These are phyloP conservation scores for Asterella californica DNA, from an alignment of 225 moss, liverwort and hornwort species.

Conservation along the genomic window DNA sequence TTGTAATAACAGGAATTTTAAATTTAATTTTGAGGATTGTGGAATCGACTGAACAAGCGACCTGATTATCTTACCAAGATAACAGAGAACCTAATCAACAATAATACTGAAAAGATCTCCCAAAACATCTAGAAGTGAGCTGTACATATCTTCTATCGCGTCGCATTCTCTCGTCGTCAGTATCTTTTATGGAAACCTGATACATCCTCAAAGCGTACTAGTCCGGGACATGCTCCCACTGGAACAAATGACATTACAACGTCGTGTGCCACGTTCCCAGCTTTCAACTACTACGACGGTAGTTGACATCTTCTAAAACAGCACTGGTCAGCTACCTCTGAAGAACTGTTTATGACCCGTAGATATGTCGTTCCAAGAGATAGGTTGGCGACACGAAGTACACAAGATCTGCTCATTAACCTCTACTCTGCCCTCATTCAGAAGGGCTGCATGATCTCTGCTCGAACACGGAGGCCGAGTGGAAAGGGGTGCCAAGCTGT, in stretches of 20 bases:
- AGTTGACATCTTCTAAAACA: not conserved
- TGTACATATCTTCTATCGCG: not conserved
- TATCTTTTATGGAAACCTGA: too few species aligned
- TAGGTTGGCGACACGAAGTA: conserved; percentile 11
- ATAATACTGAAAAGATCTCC: not conserved
- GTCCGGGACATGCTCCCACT: not conserved
- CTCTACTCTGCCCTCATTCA: not conserved
- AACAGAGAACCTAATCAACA: too few species aligned
- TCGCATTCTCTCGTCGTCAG: not conserved
- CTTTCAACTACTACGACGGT: not conserved
- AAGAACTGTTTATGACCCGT: not conserved
- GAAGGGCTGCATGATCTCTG: conserved; percentile 28
- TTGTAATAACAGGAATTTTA: too few species aligned
- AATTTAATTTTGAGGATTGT: too few species aligned
- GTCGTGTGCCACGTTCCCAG: too few species aligned
- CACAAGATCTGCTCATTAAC: conserved; percentile 3
- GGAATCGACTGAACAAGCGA: too few species aligned
- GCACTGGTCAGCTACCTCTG: not conserved
- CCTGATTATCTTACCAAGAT: too few species aligned
- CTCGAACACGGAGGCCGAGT: conserved; percentile 3
- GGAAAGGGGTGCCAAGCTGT: not conserved
- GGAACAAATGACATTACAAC: not conserved
- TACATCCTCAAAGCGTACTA: too few species aligned
- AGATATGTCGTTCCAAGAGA: conserved; percentile 33
- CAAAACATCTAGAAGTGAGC: not conserved